Evolutionary conservation across 2,329 filamentous ascomycete species (phyloP).

Genomic region (Plectosphaerella cucumerina): DNA sequence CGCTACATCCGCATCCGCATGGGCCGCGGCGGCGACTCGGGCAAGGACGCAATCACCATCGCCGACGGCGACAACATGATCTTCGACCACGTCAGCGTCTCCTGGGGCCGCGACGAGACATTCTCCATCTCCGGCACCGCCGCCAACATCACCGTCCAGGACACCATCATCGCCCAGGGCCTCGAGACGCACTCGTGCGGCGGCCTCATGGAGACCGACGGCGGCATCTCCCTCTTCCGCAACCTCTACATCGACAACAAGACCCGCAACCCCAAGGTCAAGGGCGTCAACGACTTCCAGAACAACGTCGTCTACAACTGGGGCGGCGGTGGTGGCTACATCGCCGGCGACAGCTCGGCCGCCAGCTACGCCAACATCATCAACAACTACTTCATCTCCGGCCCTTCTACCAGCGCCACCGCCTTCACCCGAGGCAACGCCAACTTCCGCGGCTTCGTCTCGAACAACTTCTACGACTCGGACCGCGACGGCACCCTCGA

Average conservation of each 20-base stretch:
- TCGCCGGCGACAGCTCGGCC: conserved; percentile 44
- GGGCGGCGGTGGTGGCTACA: conserved; percentile 50
- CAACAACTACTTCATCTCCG: conserved; percentile 54
- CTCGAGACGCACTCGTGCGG: conserved; percentile 49
- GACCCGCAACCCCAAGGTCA: conserved; percentile 53
- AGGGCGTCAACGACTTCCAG: conserved; percentile 50
- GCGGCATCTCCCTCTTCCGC: conserved; percentile 45
- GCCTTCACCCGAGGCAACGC: conserved; percentile 52
- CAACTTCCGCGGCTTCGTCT: conserved; percentile 47
- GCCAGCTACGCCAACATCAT: conserved; percentile 47
- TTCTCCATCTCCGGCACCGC: conserved; percentile 45
- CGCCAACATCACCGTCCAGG: conserved; percentile 45
- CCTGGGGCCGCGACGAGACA: conserved; percentile 53
- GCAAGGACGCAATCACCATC: conserved; percentile 51
- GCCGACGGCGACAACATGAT: conserved; percentile 50
- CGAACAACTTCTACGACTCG: conserved; percentile 47
- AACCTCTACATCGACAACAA: conserved; percentile 56
- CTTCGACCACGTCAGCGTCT: conserved; percentile 49
- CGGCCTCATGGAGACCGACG: conserved; percentile 45
- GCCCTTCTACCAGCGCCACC: conserved; percentile 42
- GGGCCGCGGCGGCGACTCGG: conserved; percentile 44
- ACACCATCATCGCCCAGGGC: conserved; percentile 50
- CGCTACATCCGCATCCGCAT: conserved; percentile 53
- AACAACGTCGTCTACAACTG: conserved; percentile 53
- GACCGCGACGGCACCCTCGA: conserved; percentile 45